Evolutionary conservation across 306 rosid species (phyloP), one percentile per base, ranked within the genome.

Genomic region (apple (Malus domestica)): DNA sequence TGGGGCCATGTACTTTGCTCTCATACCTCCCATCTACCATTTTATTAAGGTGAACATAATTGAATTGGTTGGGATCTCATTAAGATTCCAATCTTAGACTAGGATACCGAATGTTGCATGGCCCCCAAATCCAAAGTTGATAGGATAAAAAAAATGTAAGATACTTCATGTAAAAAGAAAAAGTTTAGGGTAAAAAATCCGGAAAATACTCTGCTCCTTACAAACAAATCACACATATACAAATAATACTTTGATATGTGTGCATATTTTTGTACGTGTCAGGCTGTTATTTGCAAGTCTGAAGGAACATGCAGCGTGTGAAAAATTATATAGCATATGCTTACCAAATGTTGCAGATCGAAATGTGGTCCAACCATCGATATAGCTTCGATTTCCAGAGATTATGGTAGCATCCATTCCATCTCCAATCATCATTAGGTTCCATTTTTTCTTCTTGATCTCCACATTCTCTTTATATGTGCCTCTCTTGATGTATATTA

Each of bases 401-500:
- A 95, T 88, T 5, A 89, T 10, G 8, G 99, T 95, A n/a, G 83
- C 81, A 62, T 82, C 81, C 60, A 92, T 90, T 0, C 97, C 98
- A 67, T 92, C 99, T 14, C 99, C 99, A 3, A 92, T 59, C 74
- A 95, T 79, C 93, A 95, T 85, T 38, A 95, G 76, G 58, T 95
- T 92, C 98, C 99, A 95, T 23, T 89, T 92, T 82, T 95, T 95
- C 90, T 88, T 90, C 86, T 90, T 92, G 76, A 95, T 89, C 87
- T 92, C 98, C 52, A 92, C 92, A 9, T 87, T 75, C 78, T 95
- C 99, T 0, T 23, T 33, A 29, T 95, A 95, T 4, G 88, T 70
- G 54, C 98, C 99, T 64, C 15, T 87, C 83, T 90, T 95, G 1
- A 95, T 69, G 76, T 88, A 74, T 12, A 95, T 88, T 8, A 95